Conservation (phyloP, 148 eudicot genomes). For the Simmondsia chinensis region DNA sequence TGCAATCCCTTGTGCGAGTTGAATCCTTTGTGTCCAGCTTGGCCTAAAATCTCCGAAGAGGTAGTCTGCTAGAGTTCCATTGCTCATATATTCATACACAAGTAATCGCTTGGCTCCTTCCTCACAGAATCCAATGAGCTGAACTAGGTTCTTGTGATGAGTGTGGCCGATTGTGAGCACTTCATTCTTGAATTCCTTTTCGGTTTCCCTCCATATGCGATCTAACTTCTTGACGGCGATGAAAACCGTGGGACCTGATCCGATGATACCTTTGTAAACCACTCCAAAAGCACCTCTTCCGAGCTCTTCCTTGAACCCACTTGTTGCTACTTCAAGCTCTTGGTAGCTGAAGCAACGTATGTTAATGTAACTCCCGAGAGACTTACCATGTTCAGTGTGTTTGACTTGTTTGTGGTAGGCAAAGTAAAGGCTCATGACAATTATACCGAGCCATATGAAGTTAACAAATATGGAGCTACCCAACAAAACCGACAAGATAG, state of each 20-base stretch:
- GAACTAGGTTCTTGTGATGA: conserved; percentile 26
- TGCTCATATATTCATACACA: conserved; percentile 25
- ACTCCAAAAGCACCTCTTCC: no score
- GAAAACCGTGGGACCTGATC: no score
- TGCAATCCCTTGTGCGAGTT: conserved; percentile 15
- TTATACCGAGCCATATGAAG: conserved; percentile 3
- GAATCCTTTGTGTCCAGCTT: conserved; percentile 16
- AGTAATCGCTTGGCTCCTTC: conserved; percentile 21
- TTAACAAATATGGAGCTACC: conserved; percentile 19
- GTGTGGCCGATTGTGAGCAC: conserved; percentile 18
- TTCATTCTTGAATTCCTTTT: conserved; percentile 28
- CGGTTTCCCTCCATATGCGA: conserved; percentile 28
- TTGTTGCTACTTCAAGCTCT: conserved; percentile 26
- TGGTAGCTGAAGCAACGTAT: conserved; percentile 14
- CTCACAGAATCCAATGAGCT: conserved; percentile 24
- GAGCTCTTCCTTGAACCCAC: conserved; percentile 28
- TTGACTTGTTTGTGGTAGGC: conserved; percentile 1
- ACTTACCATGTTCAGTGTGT: neutral
- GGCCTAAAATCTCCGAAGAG: conserved; percentile 17
- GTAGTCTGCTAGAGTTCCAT: conserved; percentile 20
- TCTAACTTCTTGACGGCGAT: no score
- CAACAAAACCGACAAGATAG: conserved; percentile 7
- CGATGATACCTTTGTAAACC: conserved; percentile 29
- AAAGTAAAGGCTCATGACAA: conserved; percentile 10
- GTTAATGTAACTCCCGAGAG: no score